Conservation (phyloP, 345 rosid genomes). For the Bretschneidera sinensis region DNA sequence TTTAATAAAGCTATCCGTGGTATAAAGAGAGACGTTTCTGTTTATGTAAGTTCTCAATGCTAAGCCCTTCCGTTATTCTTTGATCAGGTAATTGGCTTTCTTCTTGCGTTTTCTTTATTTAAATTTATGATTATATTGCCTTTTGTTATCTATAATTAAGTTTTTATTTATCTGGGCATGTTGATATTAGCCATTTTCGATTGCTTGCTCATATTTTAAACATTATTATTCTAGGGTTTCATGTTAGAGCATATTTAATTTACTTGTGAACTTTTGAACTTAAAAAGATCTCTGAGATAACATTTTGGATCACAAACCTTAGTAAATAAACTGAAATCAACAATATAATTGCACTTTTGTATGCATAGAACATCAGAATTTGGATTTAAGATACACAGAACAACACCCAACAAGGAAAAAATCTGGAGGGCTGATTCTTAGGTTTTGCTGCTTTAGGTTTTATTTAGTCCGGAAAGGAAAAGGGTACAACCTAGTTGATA, state of each 20-base stretch:
- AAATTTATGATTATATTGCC: background rate
- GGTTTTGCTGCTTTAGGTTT: background rate
- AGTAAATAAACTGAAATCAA: too few relatives aligned
- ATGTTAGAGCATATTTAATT: background rate
- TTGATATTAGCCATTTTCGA: background rate
- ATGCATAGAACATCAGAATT: too few relatives aligned
- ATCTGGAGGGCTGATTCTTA: background rate
- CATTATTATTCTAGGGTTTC: background rate
- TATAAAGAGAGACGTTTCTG: too few relatives aligned
- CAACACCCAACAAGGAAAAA: background rate
- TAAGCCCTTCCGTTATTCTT: background rate
- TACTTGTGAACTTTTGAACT: background rate
- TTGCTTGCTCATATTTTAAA: background rate
- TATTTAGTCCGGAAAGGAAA: background rate
- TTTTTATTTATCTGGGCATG: background rate
- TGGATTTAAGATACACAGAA: too few relatives aligned
- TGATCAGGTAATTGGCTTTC: background rate
- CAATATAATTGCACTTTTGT: too few relatives aligned
- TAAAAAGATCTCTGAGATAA: too few relatives aligned
- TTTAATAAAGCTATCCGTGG: too few relatives aligned
- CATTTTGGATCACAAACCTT: too few relatives aligned
- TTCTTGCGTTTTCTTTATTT: background rate
- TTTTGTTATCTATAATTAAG: background rate
- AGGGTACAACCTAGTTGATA: too few relatives aligned
- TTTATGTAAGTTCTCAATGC: background rate